Conservation (phyloP, 2,329 filamentous ascomycete species). For the Cordyceps cateniannulata region DNA sequence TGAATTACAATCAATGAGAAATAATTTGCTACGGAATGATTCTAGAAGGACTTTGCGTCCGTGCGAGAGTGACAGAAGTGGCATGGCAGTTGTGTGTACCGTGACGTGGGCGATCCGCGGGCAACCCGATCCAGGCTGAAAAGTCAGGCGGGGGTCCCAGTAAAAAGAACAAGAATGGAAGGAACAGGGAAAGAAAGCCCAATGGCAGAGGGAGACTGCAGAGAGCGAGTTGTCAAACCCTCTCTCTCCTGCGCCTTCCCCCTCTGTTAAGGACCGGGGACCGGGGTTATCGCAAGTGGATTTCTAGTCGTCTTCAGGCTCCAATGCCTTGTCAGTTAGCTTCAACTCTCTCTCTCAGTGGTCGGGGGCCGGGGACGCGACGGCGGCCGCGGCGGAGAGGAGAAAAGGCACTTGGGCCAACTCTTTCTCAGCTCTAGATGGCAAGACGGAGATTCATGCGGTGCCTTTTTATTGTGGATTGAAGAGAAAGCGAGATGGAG, state of each 20-base stretch:
- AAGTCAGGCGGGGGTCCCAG: neutral
- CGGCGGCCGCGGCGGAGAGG: too few species aligned
- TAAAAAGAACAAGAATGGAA: neutral
- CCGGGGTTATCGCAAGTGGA: neutral
- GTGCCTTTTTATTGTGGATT: neutral
- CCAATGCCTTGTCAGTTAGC: neutral
- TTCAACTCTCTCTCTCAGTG: neutral
- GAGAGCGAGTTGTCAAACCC: neutral
- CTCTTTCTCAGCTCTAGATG: neutral
- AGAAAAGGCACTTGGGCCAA: neutral
- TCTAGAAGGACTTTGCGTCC: neutral
- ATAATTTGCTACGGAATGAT: neutral
- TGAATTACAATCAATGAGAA: neutral
- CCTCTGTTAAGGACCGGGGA: neutral
- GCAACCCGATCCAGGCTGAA: conserved; percentile 1
- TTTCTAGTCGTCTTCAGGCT: neutral
- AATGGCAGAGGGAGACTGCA: too few species aligned
- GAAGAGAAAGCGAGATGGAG: too few species aligned
- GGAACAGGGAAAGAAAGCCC: neutral
- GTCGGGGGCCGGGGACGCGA: too few species aligned
- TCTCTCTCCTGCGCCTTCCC: neutral
- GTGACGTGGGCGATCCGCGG: neutral
- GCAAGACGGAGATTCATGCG: neutral
- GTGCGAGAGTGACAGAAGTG: neutral
- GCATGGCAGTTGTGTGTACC: neutral